Evolutionary conservation across 495 filamentous ascomycete species (phyloP), one percentile per base, ranked within the genome.

Genomic region (Neurospora tetraspora): DNA sequence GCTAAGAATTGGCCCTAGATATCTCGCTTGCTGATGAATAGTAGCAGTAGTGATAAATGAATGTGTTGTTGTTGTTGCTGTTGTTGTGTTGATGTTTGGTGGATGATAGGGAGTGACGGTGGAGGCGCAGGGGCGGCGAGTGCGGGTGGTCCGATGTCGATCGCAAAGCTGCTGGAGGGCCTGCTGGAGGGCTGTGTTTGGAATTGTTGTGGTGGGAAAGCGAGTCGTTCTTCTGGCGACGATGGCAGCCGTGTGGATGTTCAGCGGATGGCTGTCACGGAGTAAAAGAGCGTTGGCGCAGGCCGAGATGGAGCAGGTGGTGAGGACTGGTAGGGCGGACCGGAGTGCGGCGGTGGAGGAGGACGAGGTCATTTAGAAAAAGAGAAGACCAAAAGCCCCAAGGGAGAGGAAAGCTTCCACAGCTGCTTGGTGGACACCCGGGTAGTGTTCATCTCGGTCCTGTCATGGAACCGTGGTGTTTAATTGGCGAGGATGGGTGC

Each of bases 261-360:
- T 77, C 68, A 81, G 72, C 70, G 74, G 73, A 37, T 77, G 76
- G 65, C 74, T 78, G 73, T 82, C 79, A 71, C 78, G 74, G 47
- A 78, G 74, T 68, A 80, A 80, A 76, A 81, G 81, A 80, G 80
- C 69, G 79, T 77, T 76, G 71, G 78, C 76, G 73, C 76, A 79
- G 59, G 77, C 76, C 77, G 77, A 79, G 53, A 80, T 70, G 71
- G 78, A 77, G 74, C 80, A 82, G 61, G 77, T 79, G 65, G 14
- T 61, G 53, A 61, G 23, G 27, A 61, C 27, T 34, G 53, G 23
- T 61, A 61, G 27, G 53, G 27, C 53, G 27, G 53, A 61, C 27
- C 53, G 53, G 53, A 61, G 27, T 14, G 27, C 53, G 53, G 53
- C 27, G 53, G 53, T 74, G 73, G 39, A 82, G 65, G 71, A 81